Evolutionary conservation across 2,329 filamentous ascomycete species (phyloP).

Genomic region (Venturiaceae sp.): DNA sequence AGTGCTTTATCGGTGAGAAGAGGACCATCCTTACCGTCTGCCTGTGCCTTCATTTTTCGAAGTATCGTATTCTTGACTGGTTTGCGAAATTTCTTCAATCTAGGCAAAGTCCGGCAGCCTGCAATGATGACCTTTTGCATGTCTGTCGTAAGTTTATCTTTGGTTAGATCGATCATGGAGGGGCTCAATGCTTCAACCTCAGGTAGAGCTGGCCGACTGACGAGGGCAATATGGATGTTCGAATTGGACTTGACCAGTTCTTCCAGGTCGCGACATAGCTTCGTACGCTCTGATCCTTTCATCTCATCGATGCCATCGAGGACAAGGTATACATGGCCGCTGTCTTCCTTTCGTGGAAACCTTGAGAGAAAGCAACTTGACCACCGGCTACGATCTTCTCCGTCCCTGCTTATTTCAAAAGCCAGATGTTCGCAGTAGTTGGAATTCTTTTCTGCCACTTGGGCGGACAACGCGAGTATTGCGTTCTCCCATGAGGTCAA

Average conservation of each 20-base stretch:
- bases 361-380: conserved; percentile 14
- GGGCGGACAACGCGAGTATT: conserved; percentile 16
- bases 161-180: conserved; percentile 12
- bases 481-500: conserved; percentile 12
- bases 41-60: conserved; percentile 18
- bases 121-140: conserved; percentile 17
- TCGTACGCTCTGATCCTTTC: conserved; percentile 8
- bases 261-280: conserved; percentile 16
- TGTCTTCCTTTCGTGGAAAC: conserved; percentile 13
- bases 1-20: too few species aligned
- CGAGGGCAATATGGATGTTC: conserved; percentile 17
- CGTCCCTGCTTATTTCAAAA: conserved; percentile 13
- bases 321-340: conserved; percentile 16
- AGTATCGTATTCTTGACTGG: conserved; percentile 22
- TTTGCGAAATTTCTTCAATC: conserved; percentile 16
- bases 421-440: conserved; percentile 17
- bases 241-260: conserved; percentile 14
- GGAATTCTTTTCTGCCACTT: conserved; percentile 17
- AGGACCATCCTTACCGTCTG: conserved; percentile 18
- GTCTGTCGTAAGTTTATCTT: conserved; percentile 19
- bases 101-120: conserved; percentile 14
- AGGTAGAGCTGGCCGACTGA: conserved; percentile 12
- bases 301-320: conserved; percentile 23
- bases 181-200: conserved; percentile 6
- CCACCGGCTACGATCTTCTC: conserved; percentile 11